Evolutionary conservation across 345 rosid genomes (phyloP).

Genomic region (Limnanthes douglasii): DNA sequence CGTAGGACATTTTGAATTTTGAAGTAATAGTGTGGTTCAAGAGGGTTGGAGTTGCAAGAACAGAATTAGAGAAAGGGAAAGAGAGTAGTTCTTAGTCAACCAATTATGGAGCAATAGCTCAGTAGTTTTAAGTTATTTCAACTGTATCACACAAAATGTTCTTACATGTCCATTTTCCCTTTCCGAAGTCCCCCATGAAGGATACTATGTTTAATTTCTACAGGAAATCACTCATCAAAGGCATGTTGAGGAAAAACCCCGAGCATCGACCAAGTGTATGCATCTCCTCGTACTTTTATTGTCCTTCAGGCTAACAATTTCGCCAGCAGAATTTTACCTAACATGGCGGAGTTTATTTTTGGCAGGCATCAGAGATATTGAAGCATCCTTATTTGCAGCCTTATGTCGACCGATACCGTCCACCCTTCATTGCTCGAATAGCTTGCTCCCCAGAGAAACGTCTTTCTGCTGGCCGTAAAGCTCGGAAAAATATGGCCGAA

Average conservation of each 20-base stretch:
- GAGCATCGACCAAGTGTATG: conserved; percentile 95
- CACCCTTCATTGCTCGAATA: conserved; percentile 27
- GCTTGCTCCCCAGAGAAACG: conserved; percentile 40
- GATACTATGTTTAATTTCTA: conserved; percentile 9
- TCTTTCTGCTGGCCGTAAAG: conserved; percentile 20
- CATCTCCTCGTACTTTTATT: conserved; percentile 7
- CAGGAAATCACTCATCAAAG: conserved; percentile 87
- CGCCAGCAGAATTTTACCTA: conserved; percentile 7
- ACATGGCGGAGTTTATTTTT: conserved; percentile 8
- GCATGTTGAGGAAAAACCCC: conserved; percentile 94
- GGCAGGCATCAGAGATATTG: conserved; percentile 84
- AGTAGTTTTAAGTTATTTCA: too few relatives aligned
- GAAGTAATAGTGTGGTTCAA: too few relatives aligned
- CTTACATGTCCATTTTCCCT: too few relatives aligned
- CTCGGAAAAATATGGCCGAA: conserved; percentile 62
- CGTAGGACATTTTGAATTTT: too few relatives aligned
- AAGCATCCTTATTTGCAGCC: conserved; percentile 96
- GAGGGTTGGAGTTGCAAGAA: too few relatives aligned
- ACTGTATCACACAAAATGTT: too few relatives aligned
- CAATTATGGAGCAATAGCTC: too few relatives aligned
- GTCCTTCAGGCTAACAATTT: conserved; percentile 8
- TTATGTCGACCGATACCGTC: conserved; percentile 69
- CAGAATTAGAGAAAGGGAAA: too few relatives aligned
- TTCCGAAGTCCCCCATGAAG: background rate
- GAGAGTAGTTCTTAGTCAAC: too few relatives aligned